phyloP scores from a whole-genome alignment of 2,329 filamentous ascomycete species.

The Fusarium luffae region DNA sequence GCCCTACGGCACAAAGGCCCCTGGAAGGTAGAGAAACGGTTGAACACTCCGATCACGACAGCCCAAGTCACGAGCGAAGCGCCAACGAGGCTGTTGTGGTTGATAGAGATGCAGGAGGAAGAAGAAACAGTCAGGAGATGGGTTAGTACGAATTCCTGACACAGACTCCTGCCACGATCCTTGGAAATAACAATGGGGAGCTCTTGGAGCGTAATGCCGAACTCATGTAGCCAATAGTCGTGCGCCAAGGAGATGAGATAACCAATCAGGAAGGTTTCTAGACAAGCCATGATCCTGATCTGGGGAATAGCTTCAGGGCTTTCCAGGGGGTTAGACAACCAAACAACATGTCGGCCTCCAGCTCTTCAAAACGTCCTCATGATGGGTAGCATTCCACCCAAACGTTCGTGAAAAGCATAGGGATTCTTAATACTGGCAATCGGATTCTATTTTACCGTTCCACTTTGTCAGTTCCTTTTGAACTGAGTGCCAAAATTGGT shows the following conservation, averaged over 20 bases:
- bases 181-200: conserved; percentile 30
- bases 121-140: conserved; percentile 41
- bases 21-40: conserved; percentile 21
- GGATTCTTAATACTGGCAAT: not conserved
- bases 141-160: conserved; percentile 35
- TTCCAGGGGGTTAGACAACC: conserved; percentile 13
- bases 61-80: conserved; percentile 27
- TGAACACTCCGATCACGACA: conserved; percentile 26
- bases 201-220: conserved; percentile 10
- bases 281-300: conserved; percentile 31
- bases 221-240: conserved; percentile 18
- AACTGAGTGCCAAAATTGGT: not conserved
- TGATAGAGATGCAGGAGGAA: conserved; percentile 34
- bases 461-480: not conserved
- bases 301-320: conserved; percentile 31
- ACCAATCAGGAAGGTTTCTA: conserved; percentile 18
- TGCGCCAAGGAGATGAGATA: not conserved
- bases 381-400: not conserved
- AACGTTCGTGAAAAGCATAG: not conserved
- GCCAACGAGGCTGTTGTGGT: conserved; percentile 30
- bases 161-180: conserved; percentile 41
- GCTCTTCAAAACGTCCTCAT: not conserved
- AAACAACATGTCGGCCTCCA: not conserved
- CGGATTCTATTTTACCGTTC: not conserved
- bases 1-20: conserved; percentile 41